phyloP scores from a whole-genome alignment of 2,329 filamentous ascomycete species.

The Hypoxylon sp. region DNA sequence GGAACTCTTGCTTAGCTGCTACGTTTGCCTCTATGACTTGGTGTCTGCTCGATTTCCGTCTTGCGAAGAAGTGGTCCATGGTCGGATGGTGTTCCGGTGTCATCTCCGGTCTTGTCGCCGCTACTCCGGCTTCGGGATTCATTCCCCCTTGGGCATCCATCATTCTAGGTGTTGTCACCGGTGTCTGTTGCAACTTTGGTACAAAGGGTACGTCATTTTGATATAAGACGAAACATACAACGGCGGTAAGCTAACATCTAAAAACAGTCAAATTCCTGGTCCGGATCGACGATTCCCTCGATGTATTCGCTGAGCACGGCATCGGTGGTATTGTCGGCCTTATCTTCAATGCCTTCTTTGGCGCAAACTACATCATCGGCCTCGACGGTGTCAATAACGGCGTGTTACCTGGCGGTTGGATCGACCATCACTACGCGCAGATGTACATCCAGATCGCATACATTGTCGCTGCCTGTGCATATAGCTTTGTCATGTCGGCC shows the following conservation, averaged over 20 bases:
- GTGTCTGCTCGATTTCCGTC: constrained; percentile 95
- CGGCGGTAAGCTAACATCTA: constrained; percentile 26
- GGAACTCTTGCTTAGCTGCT: constrained; percentile 95
- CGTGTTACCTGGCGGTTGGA: constrained; percentile 74
- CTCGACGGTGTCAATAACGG: constrained; percentile 83
- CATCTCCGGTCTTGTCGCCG: constrained; percentile 79
- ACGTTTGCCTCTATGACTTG: constrained; percentile 94
- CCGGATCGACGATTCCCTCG: constrained; percentile 78
- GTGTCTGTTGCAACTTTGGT: constrained; percentile 76
- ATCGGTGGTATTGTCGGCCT: constrained; percentile 78
- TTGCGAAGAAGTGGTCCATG: constrained; percentile 93
- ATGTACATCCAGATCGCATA: constrained; percentile 87
- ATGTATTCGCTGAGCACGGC: constrained; percentile 80
- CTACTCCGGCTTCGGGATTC: constrained; percentile 78
- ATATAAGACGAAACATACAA: background rate
- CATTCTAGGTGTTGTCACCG: constrained; percentile 76
- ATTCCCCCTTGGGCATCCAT: constrained; percentile 78
- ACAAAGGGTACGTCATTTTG: constrained; percentile 66
- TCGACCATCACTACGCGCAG: constrained; percentile 81
- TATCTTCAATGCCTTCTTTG: constrained; percentile 82
- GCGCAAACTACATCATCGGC: constrained; percentile 77
- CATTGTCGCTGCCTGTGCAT: constrained; percentile 75
- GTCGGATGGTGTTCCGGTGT: constrained; percentile 81
- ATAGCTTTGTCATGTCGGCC: constrained; percentile 81
- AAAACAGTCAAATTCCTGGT: constrained; percentile 71